Evolutionary conservation across 2,329 filamentous ascomycete species (phyloP).

Genomic region (Penicillium sp.): DNA sequence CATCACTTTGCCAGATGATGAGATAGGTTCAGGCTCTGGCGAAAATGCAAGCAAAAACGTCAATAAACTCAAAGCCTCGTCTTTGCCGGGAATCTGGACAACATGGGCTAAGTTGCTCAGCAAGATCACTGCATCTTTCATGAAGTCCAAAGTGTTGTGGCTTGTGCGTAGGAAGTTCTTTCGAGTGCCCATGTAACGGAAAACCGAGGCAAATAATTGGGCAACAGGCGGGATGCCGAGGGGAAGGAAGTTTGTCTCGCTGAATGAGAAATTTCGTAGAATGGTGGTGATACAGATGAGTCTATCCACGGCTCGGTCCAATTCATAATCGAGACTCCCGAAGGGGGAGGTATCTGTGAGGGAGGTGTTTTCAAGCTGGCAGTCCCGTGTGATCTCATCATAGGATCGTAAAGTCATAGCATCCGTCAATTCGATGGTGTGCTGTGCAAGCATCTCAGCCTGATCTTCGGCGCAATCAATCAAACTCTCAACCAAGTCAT

Average conservation of each 20-base stretch:
- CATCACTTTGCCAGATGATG: constrained; percentile 60
- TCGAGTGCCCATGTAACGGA: constrained; percentile 84
- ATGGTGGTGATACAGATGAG: constrained; percentile 91
- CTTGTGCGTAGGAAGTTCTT: constrained; percentile 82
- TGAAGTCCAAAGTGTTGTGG: constrained; percentile 87
- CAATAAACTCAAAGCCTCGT: constrained; percentile 82
- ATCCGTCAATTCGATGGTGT: constrained; percentile 82
- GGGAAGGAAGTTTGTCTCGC: constrained; percentile 71
- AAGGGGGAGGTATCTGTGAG: constrained; percentile 73
- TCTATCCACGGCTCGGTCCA: constrained; percentile 83
- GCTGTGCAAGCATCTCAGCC: constrained; percentile 78
- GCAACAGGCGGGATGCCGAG: constrained; percentile 77
- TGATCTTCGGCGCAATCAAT: constrained; percentile 91
- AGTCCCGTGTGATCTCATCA: constrained; percentile 82
- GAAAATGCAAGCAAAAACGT: constrained; percentile 91
- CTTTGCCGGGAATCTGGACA: constrained; percentile 78
- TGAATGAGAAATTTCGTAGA: constrained; percentile 87
- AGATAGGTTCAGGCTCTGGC: constrained; percentile 69
- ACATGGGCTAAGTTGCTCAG: constrained; percentile 84
- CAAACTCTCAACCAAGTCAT: constrained; percentile 84
- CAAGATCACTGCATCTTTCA: constrained; percentile 90
- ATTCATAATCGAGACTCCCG: constrained; percentile 74
- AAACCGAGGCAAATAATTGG: constrained; percentile 79
- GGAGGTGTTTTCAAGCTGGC: constrained; percentile 69
- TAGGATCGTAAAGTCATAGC: constrained; percentile 81